Evolutionary conservation across 768 basidiomycete genomes (phyloP).

Genomic region (Termitomyces sp.): DNA sequence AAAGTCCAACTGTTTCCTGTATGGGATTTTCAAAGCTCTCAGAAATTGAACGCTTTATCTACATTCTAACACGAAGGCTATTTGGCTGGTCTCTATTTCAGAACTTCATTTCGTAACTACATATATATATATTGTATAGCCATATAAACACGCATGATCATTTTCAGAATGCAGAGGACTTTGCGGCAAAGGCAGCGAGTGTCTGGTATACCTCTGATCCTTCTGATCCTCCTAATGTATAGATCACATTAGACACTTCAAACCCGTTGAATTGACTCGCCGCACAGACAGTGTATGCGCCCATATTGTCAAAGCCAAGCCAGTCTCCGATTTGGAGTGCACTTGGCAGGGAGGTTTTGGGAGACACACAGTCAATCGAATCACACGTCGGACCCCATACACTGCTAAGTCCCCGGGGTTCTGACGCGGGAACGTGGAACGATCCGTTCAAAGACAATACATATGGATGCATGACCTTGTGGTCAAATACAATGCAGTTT

Average conservation of each 20-base stretch:
- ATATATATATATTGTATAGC: too few species aligned
- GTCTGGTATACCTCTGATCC: constrained; percentile 43
- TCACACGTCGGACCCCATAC: constrained; percentile 99
- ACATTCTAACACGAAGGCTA: too few species aligned
- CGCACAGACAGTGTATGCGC: constrained; percentile 95
- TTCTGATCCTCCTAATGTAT: constrained; percentile 60
- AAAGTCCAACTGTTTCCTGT: too few species aligned
- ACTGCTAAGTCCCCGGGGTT: constrained; percentile 49
- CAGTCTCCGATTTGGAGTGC: constrained; percentile 89
- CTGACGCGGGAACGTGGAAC: constrained; percentile 45
- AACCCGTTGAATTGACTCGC: constrained; percentile 96
- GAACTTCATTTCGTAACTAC: too few species aligned
- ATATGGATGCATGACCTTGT: constrained; percentile 81
- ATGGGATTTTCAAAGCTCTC: too few species aligned
- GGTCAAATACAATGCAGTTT: constrained; percentile 96
- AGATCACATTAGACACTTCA: constrained; percentile 70
- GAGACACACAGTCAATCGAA: constrained; percentile 89
- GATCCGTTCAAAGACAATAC: constrained; percentile 67
- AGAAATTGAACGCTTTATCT: too few species aligned
- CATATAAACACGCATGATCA: too few species aligned
- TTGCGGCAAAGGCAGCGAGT: constrained; percentile 43
- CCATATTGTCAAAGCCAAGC: constrained; percentile 98
- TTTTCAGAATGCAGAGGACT: too few species aligned
- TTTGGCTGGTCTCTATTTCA: too few species aligned
- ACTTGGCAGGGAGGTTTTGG: constrained; percentile 52